These are phyloP conservation scores for Globisporangium spiculum DNA, from an alignment of 352 stramenopile genomes.

Conservation along the genomic window DNA sequence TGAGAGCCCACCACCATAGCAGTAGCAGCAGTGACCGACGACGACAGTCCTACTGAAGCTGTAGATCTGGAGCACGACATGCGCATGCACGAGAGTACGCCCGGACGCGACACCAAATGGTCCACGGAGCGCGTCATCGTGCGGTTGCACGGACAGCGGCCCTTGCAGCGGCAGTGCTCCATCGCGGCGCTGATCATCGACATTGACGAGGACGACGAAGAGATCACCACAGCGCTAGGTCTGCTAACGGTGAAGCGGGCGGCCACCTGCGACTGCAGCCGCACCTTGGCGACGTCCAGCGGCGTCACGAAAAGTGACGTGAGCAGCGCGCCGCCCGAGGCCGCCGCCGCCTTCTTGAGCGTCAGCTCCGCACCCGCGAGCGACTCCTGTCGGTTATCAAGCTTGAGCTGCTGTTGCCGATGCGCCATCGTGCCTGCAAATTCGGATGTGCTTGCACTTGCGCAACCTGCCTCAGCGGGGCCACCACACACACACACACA, in stretches of 20 bases:
- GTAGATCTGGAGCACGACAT: slow-evolving; percentile 30
- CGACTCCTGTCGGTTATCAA: neutral
- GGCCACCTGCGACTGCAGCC: slow-evolving; percentile 70
- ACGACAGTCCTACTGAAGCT: neutral
- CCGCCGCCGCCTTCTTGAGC: slow-evolving; percentile 69
- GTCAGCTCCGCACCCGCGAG: slow-evolving; percentile 24
- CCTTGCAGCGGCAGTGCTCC: slow-evolving; percentile 47
- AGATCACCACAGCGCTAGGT: neutral
- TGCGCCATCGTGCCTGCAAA: slow-evolving; percentile 9
- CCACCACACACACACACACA: neutral
- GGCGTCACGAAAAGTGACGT: slow-evolving; percentile 85
- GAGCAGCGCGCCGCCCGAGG: slow-evolving; percentile 62
- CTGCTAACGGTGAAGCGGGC: slow-evolving; percentile 3
- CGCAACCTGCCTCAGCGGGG: neutral
- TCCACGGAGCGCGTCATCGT: slow-evolving; percentile 49
- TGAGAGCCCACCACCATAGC: slow-evolving; percentile 5
- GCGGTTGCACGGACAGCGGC: slow-evolving; percentile 52
- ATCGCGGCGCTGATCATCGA: slow-evolving; percentile 19
- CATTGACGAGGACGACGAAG: slow-evolving; percentile 3
- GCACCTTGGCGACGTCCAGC: slow-evolving; percentile 81
- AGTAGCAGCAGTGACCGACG: slow-evolving; percentile 3
- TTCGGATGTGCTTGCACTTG: slow-evolving; percentile 10
- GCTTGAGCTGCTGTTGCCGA: slow-evolving; percentile 1
- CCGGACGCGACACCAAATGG: slow-evolving; percentile 27
- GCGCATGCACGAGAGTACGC: slow-evolving; percentile 33